phyloP scores from a whole-genome alignment of 495 filamentous ascomycete species.

The Aspergillus incahuasiensis region DNA sequence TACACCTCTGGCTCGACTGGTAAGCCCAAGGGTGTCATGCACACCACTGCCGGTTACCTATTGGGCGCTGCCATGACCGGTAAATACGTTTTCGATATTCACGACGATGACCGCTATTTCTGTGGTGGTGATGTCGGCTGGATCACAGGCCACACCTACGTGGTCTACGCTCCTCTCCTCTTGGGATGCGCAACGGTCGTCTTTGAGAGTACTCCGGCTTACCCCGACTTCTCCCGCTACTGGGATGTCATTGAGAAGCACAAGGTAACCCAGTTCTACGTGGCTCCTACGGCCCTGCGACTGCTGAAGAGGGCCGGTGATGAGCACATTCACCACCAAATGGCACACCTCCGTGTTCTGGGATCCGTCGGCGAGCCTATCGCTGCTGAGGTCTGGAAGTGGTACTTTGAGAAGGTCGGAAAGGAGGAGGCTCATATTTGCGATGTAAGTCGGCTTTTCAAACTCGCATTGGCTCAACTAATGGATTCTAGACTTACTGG shows the following conservation, averaged over 20 bases:
- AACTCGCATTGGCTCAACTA: neutral
- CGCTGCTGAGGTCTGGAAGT: slow-evolving; percentile 98
- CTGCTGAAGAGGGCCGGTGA: slow-evolving; percentile 93
- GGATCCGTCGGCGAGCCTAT: slow-evolving; percentile 99
- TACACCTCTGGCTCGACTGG: slow-evolving; percentile 98
- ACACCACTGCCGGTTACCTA: slow-evolving; percentile 93
- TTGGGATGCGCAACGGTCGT: slow-evolving; percentile 92
- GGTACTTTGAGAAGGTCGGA: slow-evolving; percentile 96
- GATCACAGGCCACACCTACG: slow-evolving; percentile 99
- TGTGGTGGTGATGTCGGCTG: slow-evolving; percentile 98
- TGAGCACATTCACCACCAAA: slow-evolving; percentile 80
- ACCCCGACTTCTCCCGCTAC: slow-evolving; percentile 96
- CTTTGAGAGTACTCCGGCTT: slow-evolving; percentile 98
- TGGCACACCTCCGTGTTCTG: slow-evolving; percentile 84
- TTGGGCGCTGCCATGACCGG: slow-evolving; percentile 88
- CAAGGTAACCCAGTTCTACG: slow-evolving; percentile 96
- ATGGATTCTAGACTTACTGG: slow-evolving; percentile 83
- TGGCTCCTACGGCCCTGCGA: slow-evolving; percentile 90
- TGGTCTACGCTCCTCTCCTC: slow-evolving; percentile 92
- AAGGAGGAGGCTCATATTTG: slow-evolving; percentile 91
- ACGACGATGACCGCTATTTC: slow-evolving; percentile 89
- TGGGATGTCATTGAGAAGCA: slow-evolving; percentile 98
- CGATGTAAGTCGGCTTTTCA: slow-evolving; percentile 62
- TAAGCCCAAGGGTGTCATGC: slow-evolving; percentile 98
- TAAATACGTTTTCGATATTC: slow-evolving; percentile 99